These are phyloP conservation scores for Geosiphon pyriformis DNA, from an alignment of 192 early-diverging fungal species.

Conservation along the genomic window DNA sequence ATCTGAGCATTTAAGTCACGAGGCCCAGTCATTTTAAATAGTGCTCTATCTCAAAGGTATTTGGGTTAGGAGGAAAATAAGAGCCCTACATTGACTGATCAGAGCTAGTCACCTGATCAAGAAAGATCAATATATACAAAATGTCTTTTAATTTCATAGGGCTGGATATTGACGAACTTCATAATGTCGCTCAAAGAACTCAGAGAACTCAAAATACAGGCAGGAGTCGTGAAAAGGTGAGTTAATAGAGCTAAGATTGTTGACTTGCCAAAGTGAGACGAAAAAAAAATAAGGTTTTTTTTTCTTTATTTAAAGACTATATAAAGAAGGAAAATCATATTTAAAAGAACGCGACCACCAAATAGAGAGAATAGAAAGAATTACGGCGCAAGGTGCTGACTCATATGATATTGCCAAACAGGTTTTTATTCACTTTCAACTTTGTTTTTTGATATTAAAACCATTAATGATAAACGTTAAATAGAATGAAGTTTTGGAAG, in stretches of 20 bases:
- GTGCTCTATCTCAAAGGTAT: background rate
- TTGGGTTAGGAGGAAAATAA: no score
- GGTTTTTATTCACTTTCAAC: slow-evolving; percentile 30
- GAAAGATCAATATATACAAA: no score
- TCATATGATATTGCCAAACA: slow-evolving; percentile 57
- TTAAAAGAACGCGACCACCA: slow-evolving; percentile 42
- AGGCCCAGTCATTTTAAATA: slow-evolving; percentile 26
- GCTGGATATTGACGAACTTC: no score
- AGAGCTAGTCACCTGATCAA: no score
- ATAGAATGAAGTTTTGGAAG: slow-evolving; percentile 54
- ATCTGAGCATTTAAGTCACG: slow-evolving; percentile 34
- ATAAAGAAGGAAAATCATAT: slow-evolving; percentile 49
- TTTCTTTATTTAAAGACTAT: slow-evolving; percentile 30
- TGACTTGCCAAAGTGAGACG: no score
- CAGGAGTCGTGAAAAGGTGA: slow-evolving; percentile 3
- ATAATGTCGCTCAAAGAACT: no score
- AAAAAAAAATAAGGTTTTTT: no score
- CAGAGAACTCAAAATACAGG: slow-evolving; percentile 3
- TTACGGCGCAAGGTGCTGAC: slow-evolving; percentile 46
- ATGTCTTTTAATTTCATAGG: no score
- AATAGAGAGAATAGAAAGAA: slow-evolving; percentile 45
- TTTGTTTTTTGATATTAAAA: background rate
- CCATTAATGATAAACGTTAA: background rate
- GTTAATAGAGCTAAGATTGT: no score
- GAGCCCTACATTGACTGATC: no score